These are phyloP conservation scores for Chlorella variabilis DNA, from an alignment of 163 green algal species.

Conservation along the genomic window DNA sequence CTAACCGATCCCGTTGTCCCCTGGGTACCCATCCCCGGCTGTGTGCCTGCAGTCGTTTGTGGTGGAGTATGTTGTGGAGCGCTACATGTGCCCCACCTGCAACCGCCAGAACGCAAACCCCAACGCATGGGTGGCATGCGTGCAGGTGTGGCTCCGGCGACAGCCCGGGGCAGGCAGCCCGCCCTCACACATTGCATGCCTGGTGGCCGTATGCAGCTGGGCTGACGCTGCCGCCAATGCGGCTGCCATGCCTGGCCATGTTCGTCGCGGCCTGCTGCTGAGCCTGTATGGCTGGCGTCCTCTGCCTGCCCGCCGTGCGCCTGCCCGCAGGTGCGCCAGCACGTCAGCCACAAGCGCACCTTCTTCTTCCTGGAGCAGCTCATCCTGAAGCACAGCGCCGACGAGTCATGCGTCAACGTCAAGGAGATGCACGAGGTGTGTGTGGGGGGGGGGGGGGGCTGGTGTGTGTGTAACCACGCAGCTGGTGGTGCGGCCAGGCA, in stretches of 20 bases:
- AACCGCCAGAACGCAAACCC: slow-evolving; percentile 89
- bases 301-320: no score
- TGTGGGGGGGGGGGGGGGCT: neutral
- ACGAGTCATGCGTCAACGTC: slow-evolving; percentile 89
- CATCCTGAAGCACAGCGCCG: slow-evolving; percentile 94
- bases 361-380: slow-evolving; percentile 99
- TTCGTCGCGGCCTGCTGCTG: no score
- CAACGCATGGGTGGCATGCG: slow-evolving; percentile 93
- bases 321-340: slow-evolving; percentile 88
- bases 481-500: no score
- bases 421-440: slow-evolving; percentile 74
- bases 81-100: slow-evolving; percentile 97
- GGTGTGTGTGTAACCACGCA: no score
- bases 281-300: no score
- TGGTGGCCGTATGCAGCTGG: no score
- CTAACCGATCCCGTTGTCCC: neutral
- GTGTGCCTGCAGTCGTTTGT: slow-evolving; percentile 80
- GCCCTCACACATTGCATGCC: no score
- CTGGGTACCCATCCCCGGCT: neutral
- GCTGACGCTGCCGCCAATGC: no score
- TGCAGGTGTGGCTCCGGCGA: slow-evolving; percentile 82
- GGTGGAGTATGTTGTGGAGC: slow-evolving; percentile 93
- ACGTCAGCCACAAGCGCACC: slow-evolving; percentile 97
- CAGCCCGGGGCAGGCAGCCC: no score
- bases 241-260: no score